phyloP scores from a whole-genome alignment of 768 basidiomycete genomes.

The Mycena olivaceomarginata region DNA sequence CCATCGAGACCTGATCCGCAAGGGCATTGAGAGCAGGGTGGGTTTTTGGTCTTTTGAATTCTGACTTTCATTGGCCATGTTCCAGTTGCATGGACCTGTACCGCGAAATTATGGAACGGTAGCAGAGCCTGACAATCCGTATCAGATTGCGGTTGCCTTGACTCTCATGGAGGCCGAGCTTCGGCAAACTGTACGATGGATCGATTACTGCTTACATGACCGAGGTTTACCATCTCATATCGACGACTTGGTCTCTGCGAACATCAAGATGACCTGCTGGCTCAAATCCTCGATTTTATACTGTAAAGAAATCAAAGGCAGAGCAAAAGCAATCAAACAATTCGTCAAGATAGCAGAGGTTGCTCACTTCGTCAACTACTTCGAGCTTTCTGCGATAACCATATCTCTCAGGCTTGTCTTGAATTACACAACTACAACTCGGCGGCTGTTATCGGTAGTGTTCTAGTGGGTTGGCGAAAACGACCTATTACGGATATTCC shows the following conservation, averaged over 20 bases:
- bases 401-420: neutral
- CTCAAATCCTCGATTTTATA: neutral
- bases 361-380: neutral
- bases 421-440: neutral
- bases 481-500: neutral
- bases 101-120: no score
- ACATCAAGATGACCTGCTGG: neutral
- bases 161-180: neutral
- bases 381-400: neutral
- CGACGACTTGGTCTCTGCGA: neutral
- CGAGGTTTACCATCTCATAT: neutral
- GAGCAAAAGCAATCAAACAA: neutral
- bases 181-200: neutral
- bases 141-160: neutral
- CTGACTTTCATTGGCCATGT: neutral
- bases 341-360: neutral
- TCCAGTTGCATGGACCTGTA: neutral
- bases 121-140: no score
- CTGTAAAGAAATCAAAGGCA: neutral
- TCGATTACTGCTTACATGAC: neutral
- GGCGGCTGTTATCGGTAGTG: no score
- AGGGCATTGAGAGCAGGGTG: neutral
- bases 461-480: no score
- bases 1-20: neutral
- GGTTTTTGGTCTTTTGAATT: neutral